phyloP scores from a whole-genome alignment of 352 stramenopile genomes.

The Blastocystis sp. region DNA sequence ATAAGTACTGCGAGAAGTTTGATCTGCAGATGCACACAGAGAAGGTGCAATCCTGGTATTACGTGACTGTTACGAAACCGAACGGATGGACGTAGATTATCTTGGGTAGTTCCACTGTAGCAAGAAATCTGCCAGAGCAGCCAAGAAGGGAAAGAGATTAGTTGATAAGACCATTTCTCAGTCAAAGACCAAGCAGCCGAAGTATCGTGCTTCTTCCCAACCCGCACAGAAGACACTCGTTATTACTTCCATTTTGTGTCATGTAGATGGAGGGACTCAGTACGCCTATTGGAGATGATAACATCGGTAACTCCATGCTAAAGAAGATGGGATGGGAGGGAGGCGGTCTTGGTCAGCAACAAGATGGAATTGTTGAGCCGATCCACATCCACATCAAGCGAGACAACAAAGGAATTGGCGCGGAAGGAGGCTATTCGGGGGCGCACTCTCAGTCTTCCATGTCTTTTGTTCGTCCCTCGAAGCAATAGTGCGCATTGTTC shows the following conservation, averaged over 20 bases:
- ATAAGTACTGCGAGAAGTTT: constrained; percentile 45
- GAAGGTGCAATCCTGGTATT: neutral
- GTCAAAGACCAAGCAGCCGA: no score
- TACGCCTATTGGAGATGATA: neutral
- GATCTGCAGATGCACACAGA: constrained; percentile 18
- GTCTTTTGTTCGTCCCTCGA: constrained; percentile 28
- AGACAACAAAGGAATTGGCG: constrained; percentile 53
- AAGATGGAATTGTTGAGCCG: constrained; percentile 37
- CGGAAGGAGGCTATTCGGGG: neutral
- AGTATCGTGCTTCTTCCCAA: neutral
- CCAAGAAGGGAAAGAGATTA: neutral
- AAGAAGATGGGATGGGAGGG: constrained; percentile 54
- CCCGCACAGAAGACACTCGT: neutral
- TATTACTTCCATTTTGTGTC: neutral
- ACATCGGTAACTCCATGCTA: constrained; percentile 16
- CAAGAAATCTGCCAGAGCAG: neutral
- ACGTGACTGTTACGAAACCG: constrained; percentile 24
- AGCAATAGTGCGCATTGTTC: neutral
- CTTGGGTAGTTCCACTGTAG: neutral
- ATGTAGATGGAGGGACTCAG: constrained; percentile 41
- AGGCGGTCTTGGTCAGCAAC: constrained; percentile 14
- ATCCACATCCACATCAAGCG: constrained; percentile 50
- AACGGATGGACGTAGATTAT: neutral
- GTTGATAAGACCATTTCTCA: neutral
- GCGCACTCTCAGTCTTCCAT: neutral